Base-by-base conservation (phyloP, 306 rosid genomes). In the Chamaecrista fasciculata region DNA sequence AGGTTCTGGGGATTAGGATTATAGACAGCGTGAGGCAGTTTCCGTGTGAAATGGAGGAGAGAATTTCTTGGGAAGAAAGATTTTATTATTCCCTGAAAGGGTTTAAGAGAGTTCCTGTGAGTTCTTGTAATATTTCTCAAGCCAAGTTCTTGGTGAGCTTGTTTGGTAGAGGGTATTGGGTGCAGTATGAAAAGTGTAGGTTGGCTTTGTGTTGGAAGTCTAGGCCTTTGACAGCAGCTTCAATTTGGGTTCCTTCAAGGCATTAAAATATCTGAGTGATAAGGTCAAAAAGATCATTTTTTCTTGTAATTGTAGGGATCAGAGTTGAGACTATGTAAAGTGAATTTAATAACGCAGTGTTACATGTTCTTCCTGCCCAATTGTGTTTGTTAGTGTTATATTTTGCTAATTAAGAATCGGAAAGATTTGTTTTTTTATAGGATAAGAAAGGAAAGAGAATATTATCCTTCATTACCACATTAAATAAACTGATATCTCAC, bases 141-240 rank as follows among this genome's bases (percentile, higher is more conserved):
- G 95, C 95, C 15, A 88, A 81, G 74, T 83, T 67, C 67, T 73
- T 88, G 81, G 78, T 83, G n/a, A 79, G 83, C 71, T 31, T 85
- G 72, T 88, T 85, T 26, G 83, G 81, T 51, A 83, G 83, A 26
- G 91, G 82, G 53, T 85, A 82, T 67, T 83, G 91, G 89, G 91
- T 81, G 42, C 89, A 88, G 24, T 73, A 67, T 14, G 80, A 81
- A 42, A 79, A 81, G 14, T 24, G 71, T 51, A 81, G 65, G 62
- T 56, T 85, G 70, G 72, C 80, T 47, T 53, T 88, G 78, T 83
- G 81, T 77, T 88, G 89, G 91, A 85, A 81, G 67, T 85, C 89
- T 74, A 83, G 83, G 76, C 91, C 95, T 65, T 75, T 88, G 83
- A 80, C 76, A 15, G 36, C 82, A 4, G 85, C 85, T 57, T 85